phyloP scores from a whole-genome alignment of 768 basidiomycete species.

The Wakefieldia striispora region DNA sequence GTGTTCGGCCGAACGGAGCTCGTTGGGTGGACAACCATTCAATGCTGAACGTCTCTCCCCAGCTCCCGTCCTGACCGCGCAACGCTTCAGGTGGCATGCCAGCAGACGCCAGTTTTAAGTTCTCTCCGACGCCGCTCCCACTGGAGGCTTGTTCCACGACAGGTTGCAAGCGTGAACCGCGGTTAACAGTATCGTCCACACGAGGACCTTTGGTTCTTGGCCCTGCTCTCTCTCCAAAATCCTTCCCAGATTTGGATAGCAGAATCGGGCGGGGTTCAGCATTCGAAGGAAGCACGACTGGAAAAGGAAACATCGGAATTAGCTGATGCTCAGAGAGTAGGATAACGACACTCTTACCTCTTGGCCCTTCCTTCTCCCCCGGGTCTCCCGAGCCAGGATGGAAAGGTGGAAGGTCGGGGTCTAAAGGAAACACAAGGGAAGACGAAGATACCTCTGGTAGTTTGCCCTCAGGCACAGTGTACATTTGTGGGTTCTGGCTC shows the following conservation, averaged over 20 bases:
- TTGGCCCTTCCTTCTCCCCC: no score
- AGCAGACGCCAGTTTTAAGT: not conserved
- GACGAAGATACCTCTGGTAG: constrained; percentile 47
- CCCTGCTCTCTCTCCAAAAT: constrained; percentile 35
- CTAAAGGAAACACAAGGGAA: constrained; percentile 6
- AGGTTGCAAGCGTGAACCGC: constrained; percentile 12
- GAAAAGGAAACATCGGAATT: no score
- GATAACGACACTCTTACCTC: no score
- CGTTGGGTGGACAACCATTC: constrained; percentile 76
- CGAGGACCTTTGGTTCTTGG: constrained; percentile 8
- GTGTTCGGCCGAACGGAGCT: constrained; percentile 56
- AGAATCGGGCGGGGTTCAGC: constrained; percentile 1
- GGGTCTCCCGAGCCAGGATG: constrained; percentile 34
- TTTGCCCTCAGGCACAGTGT: constrained; percentile 38
- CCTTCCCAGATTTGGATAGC: constrained; percentile 43
- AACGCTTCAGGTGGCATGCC: not conserved
- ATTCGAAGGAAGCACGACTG: constrained; percentile 17
- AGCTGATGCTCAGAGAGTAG: no score
- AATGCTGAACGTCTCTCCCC: constrained; percentile 80
- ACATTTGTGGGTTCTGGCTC: constrained; percentile 8
- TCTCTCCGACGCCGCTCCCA: constrained; percentile 15
- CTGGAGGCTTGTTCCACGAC: constrained; percentile 23
- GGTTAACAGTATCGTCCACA: constrained; percentile 15
- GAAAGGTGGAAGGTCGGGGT: constrained; percentile 56
- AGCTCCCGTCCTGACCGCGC: constrained; percentile 32